Evolutionary conservation across 352 stramenopile species (phyloP).

Genomic region (Bremia lactucae): DNA sequence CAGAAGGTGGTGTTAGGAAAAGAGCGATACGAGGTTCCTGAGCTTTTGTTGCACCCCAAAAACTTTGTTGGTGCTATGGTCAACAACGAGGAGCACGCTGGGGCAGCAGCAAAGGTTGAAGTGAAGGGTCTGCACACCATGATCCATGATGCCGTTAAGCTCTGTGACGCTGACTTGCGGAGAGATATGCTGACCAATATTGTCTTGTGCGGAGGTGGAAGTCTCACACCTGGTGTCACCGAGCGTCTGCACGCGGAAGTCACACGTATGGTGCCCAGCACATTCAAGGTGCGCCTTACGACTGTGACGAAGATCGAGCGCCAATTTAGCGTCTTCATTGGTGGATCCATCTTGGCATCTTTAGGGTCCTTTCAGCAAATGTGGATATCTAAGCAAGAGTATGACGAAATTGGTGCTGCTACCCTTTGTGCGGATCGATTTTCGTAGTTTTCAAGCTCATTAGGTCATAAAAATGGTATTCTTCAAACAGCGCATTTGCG

Average conservation of each 20-base stretch:
- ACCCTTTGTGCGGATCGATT: slow-evolving; percentile 65
- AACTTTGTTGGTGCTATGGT: slow-evolving; percentile 36
- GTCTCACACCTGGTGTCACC: slow-evolving; percentile 58
- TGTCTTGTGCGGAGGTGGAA: slow-evolving; percentile 77
- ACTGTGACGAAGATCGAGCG: slow-evolving; percentile 73
- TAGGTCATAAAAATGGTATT: background rate
- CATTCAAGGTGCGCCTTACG: slow-evolving; percentile 83
- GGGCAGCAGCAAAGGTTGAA: slow-evolving; percentile 30
- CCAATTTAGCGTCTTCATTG: slow-evolving; percentile 84
- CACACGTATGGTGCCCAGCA: slow-evolving; percentile 64
- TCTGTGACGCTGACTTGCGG: slow-evolving; percentile 73
- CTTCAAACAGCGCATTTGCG: no score
- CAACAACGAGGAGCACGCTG: slow-evolving; percentile 39
- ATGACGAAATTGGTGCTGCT: slow-evolving; percentile 64
- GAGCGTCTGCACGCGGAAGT: slow-evolving; percentile 76
- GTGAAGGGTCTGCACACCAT: slow-evolving; percentile 66
- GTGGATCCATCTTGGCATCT: slow-evolving; percentile 77
- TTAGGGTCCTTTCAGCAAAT: slow-evolving; percentile 84
- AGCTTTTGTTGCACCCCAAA: slow-evolving; percentile 66
- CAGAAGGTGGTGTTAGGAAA: slow-evolving; percentile 47
- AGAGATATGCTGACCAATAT: slow-evolving; percentile 83
- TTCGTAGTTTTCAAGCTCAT: slow-evolving; percentile 14
- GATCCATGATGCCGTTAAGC: slow-evolving; percentile 76
- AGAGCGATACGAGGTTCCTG: slow-evolving; percentile 61
- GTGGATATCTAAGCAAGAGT: slow-evolving; percentile 81